Percentiles rank a stretch among this genome's conserved stretches.
These are phyloP conservation scores for Salinomyces thailandicus DNA, from an alignment of 2,329 filamentous ascomycete genomes.

Conservation along the genomic window DNA sequence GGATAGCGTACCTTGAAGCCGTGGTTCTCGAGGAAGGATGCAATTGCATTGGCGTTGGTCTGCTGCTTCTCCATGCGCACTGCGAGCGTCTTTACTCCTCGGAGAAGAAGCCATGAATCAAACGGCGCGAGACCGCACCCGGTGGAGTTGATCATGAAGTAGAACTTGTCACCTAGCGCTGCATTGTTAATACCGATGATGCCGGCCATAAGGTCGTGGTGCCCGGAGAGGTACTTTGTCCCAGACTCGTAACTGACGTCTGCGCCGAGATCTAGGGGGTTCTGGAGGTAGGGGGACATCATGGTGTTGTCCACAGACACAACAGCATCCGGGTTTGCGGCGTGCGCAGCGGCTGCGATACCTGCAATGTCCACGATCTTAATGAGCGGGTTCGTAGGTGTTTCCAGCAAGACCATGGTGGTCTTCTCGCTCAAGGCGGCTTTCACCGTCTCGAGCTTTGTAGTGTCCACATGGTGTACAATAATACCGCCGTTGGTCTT, in stretches of 20 bases:
- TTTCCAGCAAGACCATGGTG: constrained; percentile 90
- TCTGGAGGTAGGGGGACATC: constrained; percentile 89
- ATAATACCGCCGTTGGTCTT: constrained; percentile 81
- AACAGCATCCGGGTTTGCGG: constrained; percentile 64
- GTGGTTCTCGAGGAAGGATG: constrained; percentile 77
- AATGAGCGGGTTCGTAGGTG: constrained; percentile 93
- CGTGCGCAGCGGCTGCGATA: constrained; percentile 67
- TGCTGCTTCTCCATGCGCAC: constrained; percentile 99
- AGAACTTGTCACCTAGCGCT: constrained; percentile 75
- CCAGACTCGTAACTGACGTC: constrained; percentile 97
- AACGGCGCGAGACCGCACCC: constrained; percentile 91
- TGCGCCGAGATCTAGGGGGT: constrained; percentile 86
- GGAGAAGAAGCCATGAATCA: constrained; percentile 89
- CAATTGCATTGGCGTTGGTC: constrained; percentile 79
- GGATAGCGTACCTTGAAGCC: constrained; percentile 95
- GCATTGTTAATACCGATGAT: constrained; percentile 85
- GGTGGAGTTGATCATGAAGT: constrained; percentile 93
- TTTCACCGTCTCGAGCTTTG: constrained; percentile 59
- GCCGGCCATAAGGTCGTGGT: constrained; percentile 98
- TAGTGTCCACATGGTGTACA: constrained; percentile 95
- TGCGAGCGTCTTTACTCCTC: constrained; percentile 90
- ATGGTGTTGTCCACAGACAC: constrained; percentile 98
- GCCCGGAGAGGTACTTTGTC: constrained; percentile 94
- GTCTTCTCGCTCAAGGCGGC: constrained; percentile 67
- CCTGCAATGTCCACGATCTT: constrained; percentile 88